Percentiles rank a stretch among this genome's conserved stretches.
Conservation (phyloP, 208 protist species). For the Trypanosoma avium region DNA sequence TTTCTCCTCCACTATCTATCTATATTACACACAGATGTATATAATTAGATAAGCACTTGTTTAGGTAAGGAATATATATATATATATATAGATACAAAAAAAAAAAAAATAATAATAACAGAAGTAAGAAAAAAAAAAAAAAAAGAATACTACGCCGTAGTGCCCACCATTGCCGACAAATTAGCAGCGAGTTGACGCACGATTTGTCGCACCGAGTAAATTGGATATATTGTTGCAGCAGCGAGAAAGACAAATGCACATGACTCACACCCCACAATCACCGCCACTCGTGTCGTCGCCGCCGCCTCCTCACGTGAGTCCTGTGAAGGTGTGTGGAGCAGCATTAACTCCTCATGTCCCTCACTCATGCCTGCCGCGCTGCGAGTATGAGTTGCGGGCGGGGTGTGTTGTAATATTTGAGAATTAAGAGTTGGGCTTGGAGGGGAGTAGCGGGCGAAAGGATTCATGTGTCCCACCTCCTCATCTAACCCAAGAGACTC, state of each 20-base stretch:
- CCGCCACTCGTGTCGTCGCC: conserved; percentile 53
- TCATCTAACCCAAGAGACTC: conserved; percentile 47
- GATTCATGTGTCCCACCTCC: conserved; percentile 68
- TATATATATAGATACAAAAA: conserved; percentile 7
- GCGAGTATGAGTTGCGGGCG: too few relatives aligned
- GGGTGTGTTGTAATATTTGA: background rate
- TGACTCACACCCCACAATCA: conserved; percentile 56
- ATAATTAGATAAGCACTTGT: background rate
- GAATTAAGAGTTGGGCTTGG: background rate
- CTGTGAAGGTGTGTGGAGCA: conserved; percentile 6
- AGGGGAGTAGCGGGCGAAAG: conserved; percentile 37
- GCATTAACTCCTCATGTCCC: too few relatives aligned
- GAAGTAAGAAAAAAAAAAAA: conserved; percentile 1
- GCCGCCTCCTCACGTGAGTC: conserved; percentile 33
- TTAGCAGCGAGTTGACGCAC: conserved; percentile 55
- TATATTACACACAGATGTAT: background rate
- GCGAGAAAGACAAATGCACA: conserved; percentile 72
- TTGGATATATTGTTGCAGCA: conserved; percentile 30
- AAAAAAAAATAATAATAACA: background rate
- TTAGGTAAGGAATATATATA: background rate
- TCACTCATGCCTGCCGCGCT: too few relatives aligned
- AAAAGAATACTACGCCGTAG: conserved; percentile 1
- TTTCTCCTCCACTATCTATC: conserved; percentile 3
- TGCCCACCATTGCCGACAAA: conserved; percentile 18
- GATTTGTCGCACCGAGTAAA: conserved; percentile 38